Conservation (phyloP, 192 early-diverging fungal species). For the Coemansia sp. region DNA sequence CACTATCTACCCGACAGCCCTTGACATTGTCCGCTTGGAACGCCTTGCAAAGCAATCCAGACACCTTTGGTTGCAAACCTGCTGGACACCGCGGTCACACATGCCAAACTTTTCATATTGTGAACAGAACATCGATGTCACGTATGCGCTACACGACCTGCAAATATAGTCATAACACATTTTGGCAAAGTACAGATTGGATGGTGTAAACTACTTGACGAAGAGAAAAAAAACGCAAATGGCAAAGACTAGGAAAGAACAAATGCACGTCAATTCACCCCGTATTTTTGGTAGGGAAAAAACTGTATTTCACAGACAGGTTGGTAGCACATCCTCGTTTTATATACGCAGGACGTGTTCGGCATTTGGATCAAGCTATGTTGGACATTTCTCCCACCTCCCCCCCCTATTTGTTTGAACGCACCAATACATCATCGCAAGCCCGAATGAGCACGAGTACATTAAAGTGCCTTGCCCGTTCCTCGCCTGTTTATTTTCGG, state of each 20-base stretch:
- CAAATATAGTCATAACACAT: constrained; percentile 54
- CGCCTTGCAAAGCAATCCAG: constrained; percentile 42
- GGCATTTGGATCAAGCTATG: no score
- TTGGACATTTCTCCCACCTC: no score
- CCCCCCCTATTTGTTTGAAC: no score
- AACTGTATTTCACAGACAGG: not conserved
- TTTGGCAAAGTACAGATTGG: not conserved
- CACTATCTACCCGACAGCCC: not conserved
- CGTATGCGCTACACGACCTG: constrained; percentile 32
- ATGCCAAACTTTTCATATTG: constrained; percentile 27
- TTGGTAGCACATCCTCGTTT: no score
- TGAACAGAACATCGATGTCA: constrained; percentile 47
- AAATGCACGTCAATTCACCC: not conserved
- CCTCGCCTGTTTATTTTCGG: not conserved
- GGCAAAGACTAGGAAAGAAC: not conserved
- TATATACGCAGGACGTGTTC: no score
- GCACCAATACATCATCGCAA: no score
- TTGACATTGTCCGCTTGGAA: constrained; percentile 32
- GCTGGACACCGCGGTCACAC: constrained; percentile 30
- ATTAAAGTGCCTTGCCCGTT: not conserved
- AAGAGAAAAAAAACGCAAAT: not conserved
- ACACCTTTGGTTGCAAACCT: constrained; percentile 32
- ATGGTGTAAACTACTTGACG: not conserved
- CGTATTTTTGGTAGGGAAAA: not conserved
- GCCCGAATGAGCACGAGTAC: not conserved